These are phyloP conservation scores for Aechmea fasciata DNA, from an alignment of 176 grass and related monocot species.

Conservation along the genomic window DNA sequence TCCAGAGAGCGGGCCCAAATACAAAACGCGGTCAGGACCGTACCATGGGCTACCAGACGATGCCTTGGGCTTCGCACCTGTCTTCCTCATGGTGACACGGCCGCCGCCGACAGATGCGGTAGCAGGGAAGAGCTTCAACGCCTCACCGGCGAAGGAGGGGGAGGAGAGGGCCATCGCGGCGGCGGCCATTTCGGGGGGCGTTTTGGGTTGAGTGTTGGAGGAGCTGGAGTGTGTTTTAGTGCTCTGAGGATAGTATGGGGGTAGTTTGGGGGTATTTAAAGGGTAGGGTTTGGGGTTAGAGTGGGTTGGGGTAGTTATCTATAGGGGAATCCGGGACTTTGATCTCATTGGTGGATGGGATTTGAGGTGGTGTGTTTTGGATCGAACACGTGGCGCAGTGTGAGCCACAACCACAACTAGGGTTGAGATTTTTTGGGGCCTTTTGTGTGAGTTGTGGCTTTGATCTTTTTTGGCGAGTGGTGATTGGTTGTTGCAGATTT, in stretches of 20 bases:
- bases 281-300: too few relatives aligned
- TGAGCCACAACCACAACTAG: background rate
- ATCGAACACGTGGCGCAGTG: background rate
- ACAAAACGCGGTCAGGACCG: slow-evolving; percentile 69
- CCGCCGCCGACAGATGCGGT: slow-evolving; percentile 18
- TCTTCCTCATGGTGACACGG: slow-evolving; percentile 63
- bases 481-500: slow-evolving; percentile 8
- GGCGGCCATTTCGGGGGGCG: slow-evolving; percentile 9
- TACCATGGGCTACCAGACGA: slow-evolving; percentile 72
- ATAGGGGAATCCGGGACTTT: slow-evolving; percentile 13
- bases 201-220: slow-evolving; percentile 4
- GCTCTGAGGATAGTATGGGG: slow-evolving; percentile 3
- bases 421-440: too few relatives aligned
- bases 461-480: background rate
- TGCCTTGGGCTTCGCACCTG: slow-evolving; percentile 28
- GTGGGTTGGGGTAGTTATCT: background rate
- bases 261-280: slow-evolving; percentile 7
- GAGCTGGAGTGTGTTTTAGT: background rate
- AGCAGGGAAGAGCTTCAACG: slow-evolving; percentile 24
- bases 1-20: slow-evolving; percentile 74
- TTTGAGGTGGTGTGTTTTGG: slow-evolving; percentile 2
- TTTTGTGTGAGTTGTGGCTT: slow-evolving; percentile 7
- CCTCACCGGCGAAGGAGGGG: slow-evolving; percentile 39
- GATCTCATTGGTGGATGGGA: slow-evolving; percentile 23
- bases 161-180: slow-evolving; percentile 57